Conservation (phyloP, 2,329 filamentous ascomycete species). For the Colletotrichum sp. region DNA sequence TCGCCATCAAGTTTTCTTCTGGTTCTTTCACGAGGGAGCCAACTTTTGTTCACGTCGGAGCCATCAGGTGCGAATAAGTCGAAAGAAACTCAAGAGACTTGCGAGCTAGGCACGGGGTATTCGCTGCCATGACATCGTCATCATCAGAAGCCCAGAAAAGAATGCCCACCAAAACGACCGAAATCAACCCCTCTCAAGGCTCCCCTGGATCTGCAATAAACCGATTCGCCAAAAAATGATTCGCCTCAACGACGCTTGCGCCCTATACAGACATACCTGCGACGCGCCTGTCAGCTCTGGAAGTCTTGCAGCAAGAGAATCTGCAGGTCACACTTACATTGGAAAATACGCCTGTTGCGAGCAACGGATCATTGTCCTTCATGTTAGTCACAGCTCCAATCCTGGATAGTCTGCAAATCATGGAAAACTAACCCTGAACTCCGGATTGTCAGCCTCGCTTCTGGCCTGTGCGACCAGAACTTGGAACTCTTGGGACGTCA, state of each 20-base stretch:
- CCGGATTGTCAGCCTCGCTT: conserved; percentile 55
- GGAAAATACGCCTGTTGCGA: conserved; percentile 62
- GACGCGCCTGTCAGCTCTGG: neutral
- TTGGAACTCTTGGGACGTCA: conserved; percentile 63
- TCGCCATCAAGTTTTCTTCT: neutral
- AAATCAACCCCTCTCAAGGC: neutral
- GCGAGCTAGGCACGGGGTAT: conserved; percentile 4
- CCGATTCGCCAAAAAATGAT: neutral
- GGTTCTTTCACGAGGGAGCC: neutral
- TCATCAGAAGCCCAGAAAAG: neutral
- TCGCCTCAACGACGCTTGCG: conserved; percentile 51
- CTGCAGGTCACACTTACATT: conserved; percentile 51
- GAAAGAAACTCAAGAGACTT: neutral
- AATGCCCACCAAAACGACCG: neutral
- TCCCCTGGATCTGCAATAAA: neutral
- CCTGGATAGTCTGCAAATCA: neutral
- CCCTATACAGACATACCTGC: conserved; percentile 67
- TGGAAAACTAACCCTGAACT: conserved; percentile 55
- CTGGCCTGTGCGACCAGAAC: conserved; percentile 61
- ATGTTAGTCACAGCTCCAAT: neutral
- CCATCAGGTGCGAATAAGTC: neutral
- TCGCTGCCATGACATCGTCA: neutral
- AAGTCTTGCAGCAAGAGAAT: neutral
- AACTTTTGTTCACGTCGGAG: neutral
- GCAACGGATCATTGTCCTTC: neutral